Evolutionary conservation across 352 stramenopile species (phyloP).

Genomic region (Globisporangium nodosum): DNA sequence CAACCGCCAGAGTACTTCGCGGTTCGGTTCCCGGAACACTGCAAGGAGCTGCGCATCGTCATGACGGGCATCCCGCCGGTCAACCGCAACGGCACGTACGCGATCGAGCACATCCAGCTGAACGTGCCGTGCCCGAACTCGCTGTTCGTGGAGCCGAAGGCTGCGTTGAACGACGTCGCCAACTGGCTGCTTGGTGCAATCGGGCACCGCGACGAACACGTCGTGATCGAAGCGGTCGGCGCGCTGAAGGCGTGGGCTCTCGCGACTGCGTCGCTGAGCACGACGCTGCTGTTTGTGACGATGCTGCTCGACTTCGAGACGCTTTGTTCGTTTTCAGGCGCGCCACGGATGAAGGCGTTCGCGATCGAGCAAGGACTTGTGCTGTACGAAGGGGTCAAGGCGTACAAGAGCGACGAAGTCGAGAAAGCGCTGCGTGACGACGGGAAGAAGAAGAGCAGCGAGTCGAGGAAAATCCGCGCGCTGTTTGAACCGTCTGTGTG

Average conservation of each 20-base stretch:
- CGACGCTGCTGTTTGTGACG: conserved; percentile 64
- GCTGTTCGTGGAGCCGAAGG: conserved; percentile 58
- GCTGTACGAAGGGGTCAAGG: conserved; percentile 37
- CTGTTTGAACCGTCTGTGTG: conserved; percentile 79
- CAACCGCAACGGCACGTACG: conserved; percentile 68
- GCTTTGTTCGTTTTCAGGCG: conserved; percentile 9
- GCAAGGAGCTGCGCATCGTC: conserved; percentile 48
- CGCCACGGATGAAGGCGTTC: conserved; percentile 23
- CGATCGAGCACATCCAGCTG: conserved; percentile 60
- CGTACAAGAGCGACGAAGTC: conserved; percentile 41
- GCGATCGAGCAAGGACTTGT: conserved; percentile 40
- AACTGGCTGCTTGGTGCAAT: conserved; percentile 57
- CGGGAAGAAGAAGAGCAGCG: conserved; percentile 38
- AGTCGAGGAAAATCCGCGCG: conserved; percentile 63
- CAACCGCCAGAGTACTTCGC: conserved; percentile 29
- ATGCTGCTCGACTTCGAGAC: conserved; percentile 44
- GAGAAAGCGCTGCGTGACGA: conserved; percentile 24
- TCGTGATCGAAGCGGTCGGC: conserved; percentile 57
- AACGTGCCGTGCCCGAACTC: conserved; percentile 49
- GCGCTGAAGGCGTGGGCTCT: conserved; percentile 67
- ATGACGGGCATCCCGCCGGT: conserved; percentile 52
- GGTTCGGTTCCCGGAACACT: conserved; percentile 32
- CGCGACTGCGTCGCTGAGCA: conserved; percentile 70
- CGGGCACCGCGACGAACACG: conserved; percentile 34
- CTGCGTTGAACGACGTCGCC: conserved; percentile 49